Percentiles rank a stretch among this genome's conserved stretches.
Conservation (phyloP, 768 basidiomycete genomes). For the Amanita fuliginea region DNA sequence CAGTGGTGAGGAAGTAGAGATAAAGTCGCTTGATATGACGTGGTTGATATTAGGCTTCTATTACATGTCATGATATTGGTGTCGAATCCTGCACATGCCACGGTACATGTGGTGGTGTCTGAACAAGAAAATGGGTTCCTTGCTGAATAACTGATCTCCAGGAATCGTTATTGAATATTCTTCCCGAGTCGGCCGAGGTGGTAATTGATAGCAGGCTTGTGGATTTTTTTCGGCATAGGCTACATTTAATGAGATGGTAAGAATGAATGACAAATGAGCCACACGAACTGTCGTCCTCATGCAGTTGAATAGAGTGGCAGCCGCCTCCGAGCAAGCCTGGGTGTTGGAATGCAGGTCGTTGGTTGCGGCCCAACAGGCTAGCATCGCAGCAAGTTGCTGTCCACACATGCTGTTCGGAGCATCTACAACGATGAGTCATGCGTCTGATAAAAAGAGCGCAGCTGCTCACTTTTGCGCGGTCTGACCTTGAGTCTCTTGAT, state of each 20-base stretch:
- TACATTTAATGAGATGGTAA: conserved; percentile 16
- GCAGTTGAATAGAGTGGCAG: conserved; percentile 60
- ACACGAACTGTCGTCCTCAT: conserved; percentile 74
- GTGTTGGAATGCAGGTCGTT: conserved; percentile 44
- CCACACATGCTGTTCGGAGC: conserved; percentile 46
- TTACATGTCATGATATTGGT: too few species aligned
- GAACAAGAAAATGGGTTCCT: too few species aligned
- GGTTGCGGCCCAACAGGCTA: conserved; percentile 79
- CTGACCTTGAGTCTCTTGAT: conserved; percentile 76
- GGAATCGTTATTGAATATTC: conserved; percentile 44
- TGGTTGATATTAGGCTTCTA: too few species aligned
- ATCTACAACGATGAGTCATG: conserved; percentile 19
- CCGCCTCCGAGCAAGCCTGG: conserved; percentile 41
- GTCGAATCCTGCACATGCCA: too few species aligned
- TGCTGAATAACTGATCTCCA: too few species aligned
- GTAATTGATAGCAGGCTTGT: conserved; percentile 78
- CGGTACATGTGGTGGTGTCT: too few species aligned
- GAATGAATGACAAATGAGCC: not conserved
- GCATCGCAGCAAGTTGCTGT: conserved; percentile 63
- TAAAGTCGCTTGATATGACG: too few species aligned
- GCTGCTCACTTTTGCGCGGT: conserved; percentile 50
- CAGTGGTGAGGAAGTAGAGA: too few species aligned
- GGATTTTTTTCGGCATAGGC: conserved; percentile 59
- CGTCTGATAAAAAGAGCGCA: conserved; percentile 12
- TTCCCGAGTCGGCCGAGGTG: conserved; percentile 76